These are phyloP conservation scores for Brassica juncea DNA, from an alignment of 345 rosid genomes.

Conservation along the genomic window DNA sequence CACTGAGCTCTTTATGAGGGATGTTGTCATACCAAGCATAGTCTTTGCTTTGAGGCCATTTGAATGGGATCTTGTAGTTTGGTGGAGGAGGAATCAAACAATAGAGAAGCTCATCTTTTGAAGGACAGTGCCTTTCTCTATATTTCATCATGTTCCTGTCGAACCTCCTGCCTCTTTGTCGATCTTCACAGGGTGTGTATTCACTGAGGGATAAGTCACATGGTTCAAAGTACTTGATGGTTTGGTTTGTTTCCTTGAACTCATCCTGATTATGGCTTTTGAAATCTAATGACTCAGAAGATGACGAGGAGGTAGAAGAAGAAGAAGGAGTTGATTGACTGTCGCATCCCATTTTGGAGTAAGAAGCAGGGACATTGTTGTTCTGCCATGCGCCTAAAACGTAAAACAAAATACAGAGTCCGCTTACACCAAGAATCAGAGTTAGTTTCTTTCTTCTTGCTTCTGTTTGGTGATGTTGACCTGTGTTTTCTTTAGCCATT, in stretches of 20 bases:
- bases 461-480: constrained; percentile 50
- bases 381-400: constrained; percentile 88
- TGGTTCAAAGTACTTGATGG: constrained; percentile 47
- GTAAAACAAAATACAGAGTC: constrained; percentile 81
- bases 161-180: constrained; percentile 68
- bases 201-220: constrained; percentile 79
- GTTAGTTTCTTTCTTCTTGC: constrained; percentile 71
- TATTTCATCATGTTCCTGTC: constrained; percentile 81
- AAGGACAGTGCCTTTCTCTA: constrained; percentile 93
- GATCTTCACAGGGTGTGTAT: constrained; percentile 85
- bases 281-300: constrained; percentile 60
- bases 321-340: constrained; percentile 32
- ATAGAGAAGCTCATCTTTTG: constrained; percentile 60
- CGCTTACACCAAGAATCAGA: constrained; percentile 73
- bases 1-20: constrained; percentile 90
- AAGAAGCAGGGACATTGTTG: constrained; percentile 40
- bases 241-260: constrained; percentile 43
- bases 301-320: constrained; percentile 18
- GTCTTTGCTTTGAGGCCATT: constrained; percentile 98
- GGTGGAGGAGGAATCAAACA: constrained; percentile 97
- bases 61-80: constrained; percentile 87
- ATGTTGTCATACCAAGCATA: constrained; percentile 94
- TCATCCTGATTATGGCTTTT: constrained; percentile 69
- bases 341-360: constrained; percentile 50
- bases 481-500: constrained; percentile 44